Evolutionary conservation across 2,329 filamentous ascomycete genomes (phyloP).

Genomic region (Neophaeococcomyces mojaviensis): DNA sequence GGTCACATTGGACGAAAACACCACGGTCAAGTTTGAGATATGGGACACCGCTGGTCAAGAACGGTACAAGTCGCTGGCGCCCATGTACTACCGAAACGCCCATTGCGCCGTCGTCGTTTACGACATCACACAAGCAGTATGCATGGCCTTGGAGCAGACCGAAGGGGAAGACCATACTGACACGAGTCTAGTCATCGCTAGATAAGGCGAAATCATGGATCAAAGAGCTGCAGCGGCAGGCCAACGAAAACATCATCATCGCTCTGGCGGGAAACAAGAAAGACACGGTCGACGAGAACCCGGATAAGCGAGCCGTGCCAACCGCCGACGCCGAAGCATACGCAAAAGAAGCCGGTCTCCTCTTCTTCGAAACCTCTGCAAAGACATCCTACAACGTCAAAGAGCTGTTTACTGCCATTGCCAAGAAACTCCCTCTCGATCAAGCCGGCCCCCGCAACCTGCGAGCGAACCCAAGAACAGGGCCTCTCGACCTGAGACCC

Average conservation of each 20-base stretch:
- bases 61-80: constrained; percentile 95
- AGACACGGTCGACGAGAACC: constrained; percentile 87
- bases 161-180: constrained; percentile 10
- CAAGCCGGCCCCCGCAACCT: constrained; percentile 88
- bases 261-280: constrained; percentile 96
- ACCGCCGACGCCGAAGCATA: constrained; percentile 91
- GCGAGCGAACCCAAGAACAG: constrained; percentile 50
- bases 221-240: constrained; percentile 95
- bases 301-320: constrained; percentile 87
- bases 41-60: constrained; percentile 99
- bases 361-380: constrained; percentile 98
- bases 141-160: constrained; percentile 29
- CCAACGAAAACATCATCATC: constrained; percentile 99
- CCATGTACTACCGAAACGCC: constrained; percentile 99
- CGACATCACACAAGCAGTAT: constrained; percentile 97
- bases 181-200: constrained; percentile 64
- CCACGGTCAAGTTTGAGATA: constrained; percentile 99
- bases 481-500: constrained; percentile 49
- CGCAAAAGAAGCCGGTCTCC: constrained; percentile 80
- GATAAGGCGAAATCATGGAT: constrained; percentile 99
- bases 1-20: constrained; percentile 94
- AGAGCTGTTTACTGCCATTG: constrained; percentile 94
- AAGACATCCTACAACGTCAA: constrained; percentile 95
- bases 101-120: constrained; percentile 99
- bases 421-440: constrained; percentile 93